These are phyloP conservation scores for Withania somnifera DNA, from an alignment of 305 asterid species.

Conservation along the genomic window DNA sequence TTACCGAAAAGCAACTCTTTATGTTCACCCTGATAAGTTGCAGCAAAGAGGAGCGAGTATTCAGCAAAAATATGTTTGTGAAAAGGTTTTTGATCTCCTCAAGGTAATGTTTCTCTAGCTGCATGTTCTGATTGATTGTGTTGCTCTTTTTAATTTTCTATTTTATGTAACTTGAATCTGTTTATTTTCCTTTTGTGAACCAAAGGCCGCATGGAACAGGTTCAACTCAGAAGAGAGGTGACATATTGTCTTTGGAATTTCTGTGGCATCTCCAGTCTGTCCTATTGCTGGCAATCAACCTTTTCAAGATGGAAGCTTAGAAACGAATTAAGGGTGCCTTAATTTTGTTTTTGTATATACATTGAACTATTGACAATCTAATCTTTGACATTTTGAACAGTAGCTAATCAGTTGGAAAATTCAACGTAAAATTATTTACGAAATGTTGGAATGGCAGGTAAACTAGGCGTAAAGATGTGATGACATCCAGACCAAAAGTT, in stretches of 20 bases:
- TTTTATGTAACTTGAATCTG: neutral
- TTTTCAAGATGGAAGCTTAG: constrained; percentile 1
- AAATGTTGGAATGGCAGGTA: neutral
- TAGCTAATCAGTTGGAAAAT: neutral
- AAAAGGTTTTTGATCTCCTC: constrained; percentile 87
- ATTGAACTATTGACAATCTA: neutral
- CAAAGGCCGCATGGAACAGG: constrained; percentile 91
- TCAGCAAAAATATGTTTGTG: constrained; percentile 81
- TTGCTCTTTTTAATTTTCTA: neutral
- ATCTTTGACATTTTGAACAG: neutral
- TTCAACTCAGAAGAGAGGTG: constrained; percentile 91
- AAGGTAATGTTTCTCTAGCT: constrained; percentile 36
- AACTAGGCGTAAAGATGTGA: neutral
- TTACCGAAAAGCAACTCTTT: constrained; percentile 87
- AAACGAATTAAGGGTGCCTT: neutral
- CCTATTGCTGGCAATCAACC: neutral
- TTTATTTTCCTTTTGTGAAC: constrained; percentile 6
- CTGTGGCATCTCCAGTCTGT: neutral
- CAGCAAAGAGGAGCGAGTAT: constrained; percentile 91
- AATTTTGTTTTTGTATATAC: constrained; percentile 6
- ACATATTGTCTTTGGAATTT: constrained; percentile 6
- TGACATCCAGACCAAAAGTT: neutral
- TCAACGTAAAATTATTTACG: neutral
- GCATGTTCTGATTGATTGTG: neutral
- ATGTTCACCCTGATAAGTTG: constrained; percentile 90